Evolutionary conservation across 2,329 filamentous ascomycete genomes (phyloP).

Genomic region (Sclerotinia sclerotiorum): DNA sequence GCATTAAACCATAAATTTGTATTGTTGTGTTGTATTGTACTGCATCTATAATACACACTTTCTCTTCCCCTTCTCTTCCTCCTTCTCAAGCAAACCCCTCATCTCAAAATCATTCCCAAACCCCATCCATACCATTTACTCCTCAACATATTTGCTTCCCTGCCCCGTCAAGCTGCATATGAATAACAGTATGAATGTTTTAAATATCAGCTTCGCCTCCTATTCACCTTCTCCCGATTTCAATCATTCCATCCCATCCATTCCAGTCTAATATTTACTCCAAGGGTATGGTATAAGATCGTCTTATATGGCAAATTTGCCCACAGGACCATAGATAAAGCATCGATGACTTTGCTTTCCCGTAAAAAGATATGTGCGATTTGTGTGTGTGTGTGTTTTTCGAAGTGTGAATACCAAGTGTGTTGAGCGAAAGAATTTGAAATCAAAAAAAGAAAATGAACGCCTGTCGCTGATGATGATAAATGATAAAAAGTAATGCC

Average conservation of each 20-base stretch:
- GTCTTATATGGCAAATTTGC: background rate
- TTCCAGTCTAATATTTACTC: slow-evolving; percentile 14
- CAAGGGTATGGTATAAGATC: slow-evolving; percentile 5
- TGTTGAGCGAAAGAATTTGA: slow-evolving; percentile 19
- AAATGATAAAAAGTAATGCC: slow-evolving; percentile 19
- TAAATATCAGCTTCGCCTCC: background rate
- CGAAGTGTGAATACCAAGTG: slow-evolving; percentile 8
- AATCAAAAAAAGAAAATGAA: slow-evolving; percentile 18
- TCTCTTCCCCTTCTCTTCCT: slow-evolving; percentile 9
- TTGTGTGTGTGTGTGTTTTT: slow-evolving; percentile 15
- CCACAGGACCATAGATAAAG: slow-evolving; percentile 7
- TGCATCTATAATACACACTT: slow-evolving; percentile 19
- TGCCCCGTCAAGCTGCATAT: background rate
- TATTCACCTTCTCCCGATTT: background rate
- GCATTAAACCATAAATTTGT: slow-evolving; percentile 15
- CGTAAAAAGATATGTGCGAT: background rate
- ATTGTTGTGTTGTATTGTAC: slow-evolving; percentile 19
- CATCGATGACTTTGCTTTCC: slow-evolving; percentile 1
- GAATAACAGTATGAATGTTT: slow-evolving; percentile 1
- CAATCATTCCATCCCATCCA: slow-evolving; percentile 3
- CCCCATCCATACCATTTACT: slow-evolving; percentile 11
- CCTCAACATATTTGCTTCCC: slow-evolving; percentile 7
- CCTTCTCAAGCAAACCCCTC: background rate
- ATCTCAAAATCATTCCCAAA: background rate
- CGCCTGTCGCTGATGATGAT: slow-evolving; percentile 22